phyloP scores from a whole-genome alignment of 2,329 filamentous ascomycete genomes.

The Epichloe bromicola region DNA sequence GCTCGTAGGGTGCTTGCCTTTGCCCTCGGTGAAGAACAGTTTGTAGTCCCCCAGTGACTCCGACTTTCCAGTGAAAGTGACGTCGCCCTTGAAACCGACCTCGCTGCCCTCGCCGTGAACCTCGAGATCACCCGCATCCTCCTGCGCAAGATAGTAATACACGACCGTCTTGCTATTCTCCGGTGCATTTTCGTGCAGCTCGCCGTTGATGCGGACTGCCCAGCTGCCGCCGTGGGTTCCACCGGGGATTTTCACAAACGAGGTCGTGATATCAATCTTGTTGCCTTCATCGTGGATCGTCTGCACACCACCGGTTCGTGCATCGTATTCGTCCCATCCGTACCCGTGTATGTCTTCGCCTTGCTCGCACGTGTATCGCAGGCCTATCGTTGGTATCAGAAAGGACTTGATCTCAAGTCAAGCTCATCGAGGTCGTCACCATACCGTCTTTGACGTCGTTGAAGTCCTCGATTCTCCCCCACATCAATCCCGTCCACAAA shows the following conservation, averaged over 20 bases:
- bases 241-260: conserved; percentile 85
- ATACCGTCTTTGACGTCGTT: conserved; percentile 59
- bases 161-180: conserved; percentile 60
- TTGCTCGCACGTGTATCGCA: conserved; percentile 93
- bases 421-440: neutral
- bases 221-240: conserved; percentile 80
- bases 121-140: conserved; percentile 56
- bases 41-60: conserved; percentile 66
- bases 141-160: conserved; percentile 70
- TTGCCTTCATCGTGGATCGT: conserved; percentile 86
- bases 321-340: conserved; percentile 96
- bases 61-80: conserved; percentile 59
- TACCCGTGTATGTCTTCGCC: conserved; percentile 89
- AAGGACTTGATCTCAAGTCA: too few relatives aligned
- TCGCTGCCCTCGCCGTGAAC: conserved; percentile 40
- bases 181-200: conserved; percentile 55
- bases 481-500: conserved; percentile 72
- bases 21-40: conserved; percentile 61
- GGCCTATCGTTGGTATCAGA: conserved; percentile 36
- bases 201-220: conserved; percentile 78
- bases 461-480: conserved; percentile 78
- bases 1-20: conserved; percentile 47
- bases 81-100: conserved; percentile 41
- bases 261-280: conserved; percentile 77
- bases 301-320: conserved; percentile 73